These are phyloP conservation scores for Setaria viridis DNA, from an alignment of 202 grass and related monocot genomes.

Conservation along the genomic window DNA sequence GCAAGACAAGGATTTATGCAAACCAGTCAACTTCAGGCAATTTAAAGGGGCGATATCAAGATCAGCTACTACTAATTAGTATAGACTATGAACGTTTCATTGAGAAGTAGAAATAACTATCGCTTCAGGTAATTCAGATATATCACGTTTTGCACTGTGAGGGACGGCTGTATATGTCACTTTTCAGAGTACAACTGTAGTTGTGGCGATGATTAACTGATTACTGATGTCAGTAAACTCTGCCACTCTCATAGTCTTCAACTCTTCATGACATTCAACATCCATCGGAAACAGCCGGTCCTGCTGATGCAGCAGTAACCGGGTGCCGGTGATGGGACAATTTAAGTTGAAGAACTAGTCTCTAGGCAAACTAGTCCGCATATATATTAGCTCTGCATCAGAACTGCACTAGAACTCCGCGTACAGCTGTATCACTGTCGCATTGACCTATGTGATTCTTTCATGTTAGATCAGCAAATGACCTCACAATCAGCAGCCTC, in stretches of 20 bases:
- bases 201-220: background rate
- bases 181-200: background rate
- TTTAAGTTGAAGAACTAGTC: slow-evolving; percentile 15
- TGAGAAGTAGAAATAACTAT: background rate
- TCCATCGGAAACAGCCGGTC: background rate
- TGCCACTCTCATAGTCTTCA: background rate
- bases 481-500: background rate
- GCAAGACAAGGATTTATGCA: too few relatives aligned
- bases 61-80: too few relatives aligned
- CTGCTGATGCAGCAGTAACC: slow-evolving; percentile 20
- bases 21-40: too few relatives aligned
- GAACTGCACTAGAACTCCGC: slow-evolving; percentile 1
- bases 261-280: background rate
- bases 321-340: background rate
- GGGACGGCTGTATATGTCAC: background rate
- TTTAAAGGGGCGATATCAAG: too few relatives aligned
- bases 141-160: background rate
- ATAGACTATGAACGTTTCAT: background rate
- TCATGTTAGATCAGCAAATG: slow-evolving; percentile 37
- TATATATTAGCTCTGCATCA: slow-evolving; percentile 5
- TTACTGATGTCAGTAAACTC: background rate
- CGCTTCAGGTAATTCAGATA: background rate
- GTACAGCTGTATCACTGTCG: background rate
- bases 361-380: background rate
- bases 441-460: slow-evolving; percentile 7